These are phyloP conservation scores for Canariomyces notabilis DNA, from an alignment of 2,329 filamentous ascomycete genomes.

Conservation along the genomic window DNA sequence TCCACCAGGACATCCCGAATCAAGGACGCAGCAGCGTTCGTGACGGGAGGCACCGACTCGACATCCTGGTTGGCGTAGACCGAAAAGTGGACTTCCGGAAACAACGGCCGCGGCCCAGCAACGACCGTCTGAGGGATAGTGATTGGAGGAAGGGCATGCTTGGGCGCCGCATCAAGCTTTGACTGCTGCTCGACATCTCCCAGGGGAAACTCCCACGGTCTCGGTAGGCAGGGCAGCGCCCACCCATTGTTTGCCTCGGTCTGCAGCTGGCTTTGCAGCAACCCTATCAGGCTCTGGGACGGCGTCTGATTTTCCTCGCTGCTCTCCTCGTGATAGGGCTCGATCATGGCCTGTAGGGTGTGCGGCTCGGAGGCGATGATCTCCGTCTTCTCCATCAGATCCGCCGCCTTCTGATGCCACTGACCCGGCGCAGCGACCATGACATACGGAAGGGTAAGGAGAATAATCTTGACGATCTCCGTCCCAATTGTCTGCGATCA, in stretches of 20 bases:
- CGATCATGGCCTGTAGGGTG: conserved; percentile 76
- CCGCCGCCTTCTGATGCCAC: conserved; percentile 67
- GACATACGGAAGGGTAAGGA: conserved; percentile 88
- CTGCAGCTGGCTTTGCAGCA: conserved; percentile 83
- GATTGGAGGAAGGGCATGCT: conserved; percentile 74
- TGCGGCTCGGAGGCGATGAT: conserved; percentile 89
- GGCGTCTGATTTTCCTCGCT: conserved; percentile 60
- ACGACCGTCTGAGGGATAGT: conserved; percentile 69
- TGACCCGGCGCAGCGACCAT: conserved; percentile 68
- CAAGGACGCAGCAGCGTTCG: conserved; percentile 72
- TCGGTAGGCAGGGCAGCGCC: conserved; percentile 65
- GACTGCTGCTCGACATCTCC: conserved; percentile 56
- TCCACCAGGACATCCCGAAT: conserved; percentile 83
- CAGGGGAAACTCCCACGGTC: conserved; percentile 60
- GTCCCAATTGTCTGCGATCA: conserved; percentile 69
- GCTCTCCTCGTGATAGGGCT: conserved; percentile 69
- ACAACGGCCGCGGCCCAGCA: conserved; percentile 69
- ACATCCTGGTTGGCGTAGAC: conserved; percentile 85
- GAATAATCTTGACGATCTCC: conserved; percentile 93
- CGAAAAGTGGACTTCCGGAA: conserved; percentile 91
- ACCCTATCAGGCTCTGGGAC: conserved; percentile 64
- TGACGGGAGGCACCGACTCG: conserved; percentile 76
- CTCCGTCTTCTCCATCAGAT: conserved; percentile 87
- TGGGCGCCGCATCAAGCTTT: conserved; percentile 56
- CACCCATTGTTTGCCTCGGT: conserved; percentile 69